Conservation (phyloP, 1,284 basidiomycete genomes). For the Cystodermella granulosa region DNA sequence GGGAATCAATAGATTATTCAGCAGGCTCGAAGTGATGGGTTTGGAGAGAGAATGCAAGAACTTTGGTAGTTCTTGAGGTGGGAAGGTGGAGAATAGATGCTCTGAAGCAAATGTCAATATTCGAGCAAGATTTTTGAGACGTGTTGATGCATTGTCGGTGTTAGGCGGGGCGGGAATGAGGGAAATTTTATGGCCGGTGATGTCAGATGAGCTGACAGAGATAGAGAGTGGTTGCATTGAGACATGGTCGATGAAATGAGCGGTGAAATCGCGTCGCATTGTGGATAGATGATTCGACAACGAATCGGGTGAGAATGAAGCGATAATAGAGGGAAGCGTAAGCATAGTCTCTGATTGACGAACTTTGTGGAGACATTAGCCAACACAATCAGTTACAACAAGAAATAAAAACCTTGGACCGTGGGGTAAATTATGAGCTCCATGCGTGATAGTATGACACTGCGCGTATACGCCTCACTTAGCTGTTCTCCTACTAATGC, state of each 20-base stretch:
- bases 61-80: conserved; percentile 37
- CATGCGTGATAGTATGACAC: conserved; percentile 49
- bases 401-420: conserved; percentile 59
- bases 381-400: conserved; percentile 6
- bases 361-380: too few species aligned
- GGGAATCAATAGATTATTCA: conserved; percentile 62
- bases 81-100: conserved; percentile 55
- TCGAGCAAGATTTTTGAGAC: conserved; percentile 51
- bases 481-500: conserved; percentile 68
- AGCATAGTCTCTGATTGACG: conserved; percentile 51
- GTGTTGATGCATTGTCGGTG: conserved; percentile 34
- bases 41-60: conserved; percentile 56
- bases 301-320: conserved; percentile 53
- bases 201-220: conserved; percentile 29
- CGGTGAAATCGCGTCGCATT: conserved; percentile 60
- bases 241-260: conserved; percentile 56
- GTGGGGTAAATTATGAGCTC: conserved; percentile 48
- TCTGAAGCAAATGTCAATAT: conserved; percentile 55
- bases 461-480: conserved; percentile 59
- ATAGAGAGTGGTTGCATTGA: conserved; percentile 51
- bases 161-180: conserved; percentile 46
- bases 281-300: conserved; percentile 53
- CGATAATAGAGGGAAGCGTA: conserved; percentile 52
- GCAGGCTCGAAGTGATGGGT: conserved; percentile 53
- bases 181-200: conserved; percentile 44